Conservation (phyloP, 371 early-diverging fungal species). For the Rhizoclosmatium hyalinum region DNA sequence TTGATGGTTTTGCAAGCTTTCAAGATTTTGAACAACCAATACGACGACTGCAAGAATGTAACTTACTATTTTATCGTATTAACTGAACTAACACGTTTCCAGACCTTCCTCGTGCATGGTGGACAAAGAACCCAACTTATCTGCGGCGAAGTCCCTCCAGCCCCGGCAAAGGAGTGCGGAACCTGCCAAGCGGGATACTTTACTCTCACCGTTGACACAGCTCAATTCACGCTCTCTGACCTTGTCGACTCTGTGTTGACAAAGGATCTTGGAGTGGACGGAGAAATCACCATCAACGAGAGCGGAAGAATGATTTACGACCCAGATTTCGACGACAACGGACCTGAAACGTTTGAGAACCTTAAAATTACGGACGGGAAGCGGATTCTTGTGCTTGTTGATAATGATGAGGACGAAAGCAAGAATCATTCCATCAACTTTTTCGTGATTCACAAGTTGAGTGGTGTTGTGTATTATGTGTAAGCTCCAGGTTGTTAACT, state of each 20-base stretch:
- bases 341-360: slow-evolving; percentile 59
- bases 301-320: slow-evolving; percentile 84
- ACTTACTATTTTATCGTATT: not conserved
- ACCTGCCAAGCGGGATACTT: slow-evolving; percentile 57
- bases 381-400: slow-evolving; percentile 26
- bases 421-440: slow-evolving; percentile 18
- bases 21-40: slow-evolving; percentile 67
- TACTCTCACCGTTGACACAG: slow-evolving; percentile 44
- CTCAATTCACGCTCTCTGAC: slow-evolving; percentile 42
- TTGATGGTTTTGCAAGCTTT: slow-evolving; percentile 88
- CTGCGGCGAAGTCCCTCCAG: slow-evolving; percentile 45
- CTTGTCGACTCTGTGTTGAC: slow-evolving; percentile 34
- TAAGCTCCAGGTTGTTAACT: not conserved
- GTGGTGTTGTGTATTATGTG: not conserved
- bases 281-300: slow-evolving; percentile 60
- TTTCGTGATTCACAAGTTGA: slow-evolving; percentile 25
- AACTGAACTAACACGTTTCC: not conserved
- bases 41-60: slow-evolving; percentile 55
- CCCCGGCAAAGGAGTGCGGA: slow-evolving; percentile 58
- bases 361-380: slow-evolving; percentile 60
- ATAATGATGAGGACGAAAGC: slow-evolving; percentile 28
- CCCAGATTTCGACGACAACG: slow-evolving; percentile 87
- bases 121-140: slow-evolving; percentile 47
- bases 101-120: slow-evolving; percentile 44
- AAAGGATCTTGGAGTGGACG: slow-evolving; percentile 41